Evolutionary conservation across 371 early-diverging fungal species (phyloP), one percentile per base, ranked within the genome.

Genomic region (Entomophthora muscae): DNA sequence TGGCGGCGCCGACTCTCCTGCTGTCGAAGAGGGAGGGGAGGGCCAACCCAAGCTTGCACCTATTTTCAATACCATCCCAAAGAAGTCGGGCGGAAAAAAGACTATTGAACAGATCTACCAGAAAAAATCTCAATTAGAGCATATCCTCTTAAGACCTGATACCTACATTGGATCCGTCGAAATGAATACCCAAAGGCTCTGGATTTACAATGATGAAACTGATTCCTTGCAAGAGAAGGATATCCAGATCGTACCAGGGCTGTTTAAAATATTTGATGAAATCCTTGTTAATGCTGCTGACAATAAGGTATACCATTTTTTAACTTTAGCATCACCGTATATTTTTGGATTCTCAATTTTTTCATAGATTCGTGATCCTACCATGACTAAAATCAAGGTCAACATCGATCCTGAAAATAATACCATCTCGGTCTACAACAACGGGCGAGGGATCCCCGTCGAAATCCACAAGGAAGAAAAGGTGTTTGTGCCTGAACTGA

Each of bases 211-310:
- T 67, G 72, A 72, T 1, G 73, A 78, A 52, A 73, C 78, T 23
- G 75, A 79, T 28, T 73, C 72, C 65, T 88, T 99, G 72, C 82
- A 78, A 2, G 69, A 69, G 17, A 71, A 29, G 70, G 77, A 82
- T 26, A 86, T 98, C 55, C 83, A 70, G 0, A 93, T 83, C 73
- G 97, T 94, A 0, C 99, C 99, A 56, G 99, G 99, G 31, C 75
- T 99, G 3, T 99, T 96, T 78, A 99, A 99, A 73, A 99, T 99
- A 67, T 93, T 99, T 61, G 99, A 99, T 74, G 99, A 99, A 75
- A 98, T 99, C 66, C 73, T 99, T 2, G 99, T 99, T 26, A 99
- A 99, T 77, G 99, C 92, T 21, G 90, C 91, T 32, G 93, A 91
- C 66, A 91, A 93, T 73, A 92, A 90, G 83, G 84, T 85, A 78